Evolutionary conservation across 495 filamentous ascomycete species (phyloP).

Genomic region (Xeromyces bisporus): DNA sequence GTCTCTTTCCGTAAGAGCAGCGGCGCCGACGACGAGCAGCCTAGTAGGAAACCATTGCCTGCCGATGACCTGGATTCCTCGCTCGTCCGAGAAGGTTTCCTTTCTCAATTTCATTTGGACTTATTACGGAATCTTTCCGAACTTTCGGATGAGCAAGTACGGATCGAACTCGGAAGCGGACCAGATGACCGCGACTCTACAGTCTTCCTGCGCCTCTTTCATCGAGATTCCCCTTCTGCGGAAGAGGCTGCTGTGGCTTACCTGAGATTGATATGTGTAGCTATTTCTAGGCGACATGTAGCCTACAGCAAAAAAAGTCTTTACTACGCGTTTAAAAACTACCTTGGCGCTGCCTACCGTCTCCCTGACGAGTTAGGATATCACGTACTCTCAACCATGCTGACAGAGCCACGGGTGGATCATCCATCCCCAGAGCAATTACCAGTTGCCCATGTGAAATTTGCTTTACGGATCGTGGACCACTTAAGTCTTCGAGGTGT

Average conservation of each 20-base stretch:
- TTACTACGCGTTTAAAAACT: conserved; percentile 13
- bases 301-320: conserved; percentile 21
- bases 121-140: conserved; percentile 21
- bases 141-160: conserved; percentile 14
- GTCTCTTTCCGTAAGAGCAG: conserved; percentile 2
- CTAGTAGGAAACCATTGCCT: too few relatives aligned
- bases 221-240: conserved; percentile 19
- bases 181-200: conserved; percentile 28
- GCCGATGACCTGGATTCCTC: too few relatives aligned
- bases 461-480: conserved; percentile 30
- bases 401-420: conserved; percentile 10
- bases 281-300: conserved; percentile 19
- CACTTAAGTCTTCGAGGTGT: conserved; percentile 26
- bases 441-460: conserved; percentile 15
- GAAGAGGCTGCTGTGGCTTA: conserved; percentile 13
- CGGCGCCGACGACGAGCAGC: too few relatives aligned
- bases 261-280: conserved; percentile 22
- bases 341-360: conserved; percentile 15
- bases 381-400: conserved; percentile 20
- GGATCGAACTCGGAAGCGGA: conserved; percentile 22
- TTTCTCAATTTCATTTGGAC: conserved; percentile 1
- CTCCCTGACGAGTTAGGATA: conserved; percentile 20
- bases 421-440: conserved; percentile 3
- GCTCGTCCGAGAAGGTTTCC: conserved; percentile 3
- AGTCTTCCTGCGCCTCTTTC: conserved; percentile 30